Evolutionary conservation across 352 stramenopile species (phyloP), one percentile per base, ranked within the genome.

Genomic region (Phytophthora macrochlamydospora): DNA sequence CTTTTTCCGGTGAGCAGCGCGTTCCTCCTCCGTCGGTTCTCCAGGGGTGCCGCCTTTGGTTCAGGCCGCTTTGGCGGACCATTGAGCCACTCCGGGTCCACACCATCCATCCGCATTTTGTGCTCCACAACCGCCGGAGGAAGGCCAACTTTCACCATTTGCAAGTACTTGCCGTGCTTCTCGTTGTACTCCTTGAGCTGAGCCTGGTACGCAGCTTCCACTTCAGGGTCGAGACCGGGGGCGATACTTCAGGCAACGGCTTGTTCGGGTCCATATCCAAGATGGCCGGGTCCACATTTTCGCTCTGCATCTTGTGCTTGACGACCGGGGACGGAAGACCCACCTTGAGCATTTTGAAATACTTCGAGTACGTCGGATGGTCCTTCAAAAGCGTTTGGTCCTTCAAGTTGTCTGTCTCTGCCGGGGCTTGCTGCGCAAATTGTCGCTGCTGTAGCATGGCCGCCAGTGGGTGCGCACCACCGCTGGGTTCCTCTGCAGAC

Each of bases 291-390:
- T 95, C 83, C 2, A 90, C 66, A 13, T 76, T 80, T 31, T 91
- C 86, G 28, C 71, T 77, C 51, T 83, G 75, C 86, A 95, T 94
- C 37, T 88, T 88, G 61, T 93, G 83, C 66, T 92, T 81, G 1
- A 94, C 85, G 6, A 91, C 80, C 38, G 85, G 71, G 32, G 64
- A 30, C 8, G 86, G 77, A 2, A 89, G 76, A 0, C 88, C 88
- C 14, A 95, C 85, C 64, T 86, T 90, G 12, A 94, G 67, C 81
- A 95, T 92, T 59, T 81, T 92, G 59, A 95, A 94, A 67, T 91
- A 95, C 52, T 90, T 79, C 49, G 64, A 51, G 55, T 87, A 94
- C 56, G 78, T 78, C 5, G 86, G 88, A 49, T 93, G 73, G 14
- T 92, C 76, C 56, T 90, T 92, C 30, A 91, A 29, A 4, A 75